Percentiles rank a stretch among this genome's conserved stretches.
phyloP scores from a whole-genome alignment of 495 filamentous ascomycete genomes.

The Massariosphaeria phaeospora region DNA sequence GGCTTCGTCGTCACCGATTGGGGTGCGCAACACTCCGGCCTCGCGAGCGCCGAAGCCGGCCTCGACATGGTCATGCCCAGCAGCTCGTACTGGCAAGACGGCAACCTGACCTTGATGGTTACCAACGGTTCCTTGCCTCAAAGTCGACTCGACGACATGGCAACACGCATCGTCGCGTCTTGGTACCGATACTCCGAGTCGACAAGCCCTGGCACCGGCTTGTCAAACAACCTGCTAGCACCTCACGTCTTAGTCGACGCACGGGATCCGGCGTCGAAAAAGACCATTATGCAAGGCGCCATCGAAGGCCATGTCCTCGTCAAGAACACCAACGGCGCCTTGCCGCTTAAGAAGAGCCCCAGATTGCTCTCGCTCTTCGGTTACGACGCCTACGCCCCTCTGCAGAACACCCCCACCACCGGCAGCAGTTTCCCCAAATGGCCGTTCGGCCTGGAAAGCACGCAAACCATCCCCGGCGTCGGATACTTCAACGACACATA shows the following conservation, averaged over 20 bases:
- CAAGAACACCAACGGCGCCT: conserved; percentile 53
- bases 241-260: conserved; percentile 41
- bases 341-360: conserved; percentile 52
- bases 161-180: conserved; percentile 32
- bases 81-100: conserved; percentile 29
- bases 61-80: conserved; percentile 37
- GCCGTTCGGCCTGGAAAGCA: neutral
- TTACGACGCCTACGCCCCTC: conserved; percentile 49
- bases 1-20: conserved; percentile 44
- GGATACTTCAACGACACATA: neutral
- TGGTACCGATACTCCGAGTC: too few species aligned
- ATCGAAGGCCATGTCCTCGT: conserved; percentile 56
- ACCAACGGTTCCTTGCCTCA: conserved; percentile 32
- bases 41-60: conserved; percentile 24
- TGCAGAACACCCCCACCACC: conserved; percentile 44
- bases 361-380: conserved; percentile 56
- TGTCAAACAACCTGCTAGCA: neutral
- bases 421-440: conserved; percentile 38
- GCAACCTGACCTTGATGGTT: conserved; percentile 31
- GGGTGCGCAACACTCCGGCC: conserved; percentile 32
- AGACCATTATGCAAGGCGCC: conserved; percentile 51
- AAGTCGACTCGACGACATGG: conserved; percentile 36
- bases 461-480: too few species aligned
- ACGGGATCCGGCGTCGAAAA: conserved; percentile 45
- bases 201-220: conserved; percentile 28